A percentile compares a stretch with the other conserved stretches of the same genome.
phyloP scores from a whole-genome alignment of 768 basidiomycete genomes.

The Boletus barrowsii region DNA sequence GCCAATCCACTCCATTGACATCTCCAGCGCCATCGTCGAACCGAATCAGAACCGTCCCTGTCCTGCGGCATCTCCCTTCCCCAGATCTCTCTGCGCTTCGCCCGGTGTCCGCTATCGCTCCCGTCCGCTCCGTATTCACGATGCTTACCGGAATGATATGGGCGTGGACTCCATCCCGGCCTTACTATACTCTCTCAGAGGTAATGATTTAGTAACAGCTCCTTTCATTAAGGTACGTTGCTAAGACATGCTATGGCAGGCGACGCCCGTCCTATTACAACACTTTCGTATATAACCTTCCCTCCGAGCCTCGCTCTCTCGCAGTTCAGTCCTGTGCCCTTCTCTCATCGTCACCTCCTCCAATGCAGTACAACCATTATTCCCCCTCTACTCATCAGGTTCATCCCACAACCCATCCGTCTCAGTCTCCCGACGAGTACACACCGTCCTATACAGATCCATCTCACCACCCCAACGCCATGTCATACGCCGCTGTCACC shows the following conservation, averaged over 20 bases:
- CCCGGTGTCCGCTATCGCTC: conserved; percentile 28
- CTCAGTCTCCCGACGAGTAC: conserved; percentile 22
- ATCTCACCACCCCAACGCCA: conserved; percentile 16
- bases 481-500: conserved; percentile 27
- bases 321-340: conserved; percentile 6
- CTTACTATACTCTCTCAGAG: conserved; percentile 32
- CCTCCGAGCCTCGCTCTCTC: conserved; percentile 9
- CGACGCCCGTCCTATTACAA: conserved; percentile 35
- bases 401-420: conserved; percentile 16
- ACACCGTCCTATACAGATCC: conserved; percentile 22
- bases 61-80: conserved; percentile 22
- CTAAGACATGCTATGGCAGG: conserved; percentile 35
- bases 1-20: conserved; percentile 32
- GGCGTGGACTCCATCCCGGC: conserved; percentile 34
- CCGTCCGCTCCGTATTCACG: conserved; percentile 28
- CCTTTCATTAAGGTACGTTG: conserved; percentile 37
- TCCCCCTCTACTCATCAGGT: conserved; percentile 17
- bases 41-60: conserved; percentile 21
- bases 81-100: conserved; percentile 23
- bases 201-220: conserved; percentile 39
- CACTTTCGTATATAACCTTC: conserved; percentile 34
- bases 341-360: not conserved
- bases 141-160: conserved; percentile 35
- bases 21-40: conserved; percentile 34
- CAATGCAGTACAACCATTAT: conserved; percentile 32